These are phyloP conservation scores for Biscogniauxia mediterranea DNA, from an alignment of 2,329 filamentous ascomycete genomes.

Conservation along the genomic window DNA sequence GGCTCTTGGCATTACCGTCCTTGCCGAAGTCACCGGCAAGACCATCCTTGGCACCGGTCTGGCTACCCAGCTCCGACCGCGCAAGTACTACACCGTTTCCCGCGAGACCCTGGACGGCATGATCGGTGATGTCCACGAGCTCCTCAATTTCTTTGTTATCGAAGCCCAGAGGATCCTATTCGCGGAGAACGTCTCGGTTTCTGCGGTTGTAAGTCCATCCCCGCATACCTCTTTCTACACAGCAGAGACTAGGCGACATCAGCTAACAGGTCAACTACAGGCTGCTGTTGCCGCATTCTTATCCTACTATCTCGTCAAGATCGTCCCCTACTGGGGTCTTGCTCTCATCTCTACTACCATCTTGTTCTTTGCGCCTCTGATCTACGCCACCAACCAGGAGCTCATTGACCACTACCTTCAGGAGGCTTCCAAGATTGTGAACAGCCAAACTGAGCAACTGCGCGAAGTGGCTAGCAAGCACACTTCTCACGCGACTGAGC, in stretches of 20 bases:
- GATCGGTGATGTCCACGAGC: slow-evolving; percentile 64
- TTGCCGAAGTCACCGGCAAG: slow-evolving; percentile 62
- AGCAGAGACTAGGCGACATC: slow-evolving; percentile 7
- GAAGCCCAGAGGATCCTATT: slow-evolving; percentile 68
- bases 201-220: slow-evolving; percentile 52
- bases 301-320: slow-evolving; percentile 67
- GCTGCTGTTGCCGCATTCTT: slow-evolving; percentile 60
- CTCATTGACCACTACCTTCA: slow-evolving; percentile 63
- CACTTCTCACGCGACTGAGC: slow-evolving; percentile 58
- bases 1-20: slow-evolving; percentile 57
- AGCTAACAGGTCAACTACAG: slow-evolving; percentile 35
- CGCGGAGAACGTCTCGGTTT: slow-evolving; percentile 63
- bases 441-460: slow-evolving; percentile 62
- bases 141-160: slow-evolving; percentile 71
- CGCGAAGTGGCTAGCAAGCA: slow-evolving; percentile 62
- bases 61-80: slow-evolving; percentile 63
- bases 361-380: slow-evolving; percentile 59
- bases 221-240: neutral
- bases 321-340: slow-evolving; percentile 69
- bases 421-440: slow-evolving; percentile 56
- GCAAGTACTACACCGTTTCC: slow-evolving; percentile 65
- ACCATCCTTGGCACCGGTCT: slow-evolving; percentile 59
- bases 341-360: slow-evolving; percentile 58
- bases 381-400: slow-evolving; percentile 68
- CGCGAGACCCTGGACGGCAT: slow-evolving; percentile 59